These are phyloP conservation scores for Senna siamea DNA, from an alignment of 306 rosid genomes.

Conservation along the genomic window DNA sequence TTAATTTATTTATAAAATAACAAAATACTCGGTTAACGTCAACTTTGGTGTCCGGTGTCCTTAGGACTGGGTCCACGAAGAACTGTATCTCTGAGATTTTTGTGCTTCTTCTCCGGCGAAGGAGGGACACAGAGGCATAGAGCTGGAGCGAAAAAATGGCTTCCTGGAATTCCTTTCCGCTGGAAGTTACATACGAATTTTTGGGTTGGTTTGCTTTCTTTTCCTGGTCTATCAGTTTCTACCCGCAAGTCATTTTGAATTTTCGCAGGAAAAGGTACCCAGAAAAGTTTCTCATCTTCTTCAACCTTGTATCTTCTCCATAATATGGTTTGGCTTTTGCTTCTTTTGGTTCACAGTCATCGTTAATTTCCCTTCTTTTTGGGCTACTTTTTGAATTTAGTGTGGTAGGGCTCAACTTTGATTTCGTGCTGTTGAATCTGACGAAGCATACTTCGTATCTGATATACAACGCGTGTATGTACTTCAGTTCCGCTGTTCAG, in stretches of 20 bases:
- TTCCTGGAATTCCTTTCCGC: conserved; percentile 76
- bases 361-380: background rate
- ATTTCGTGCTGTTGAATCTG: conserved; percentile 81
- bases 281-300: background rate
- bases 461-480: conserved; percentile 79
- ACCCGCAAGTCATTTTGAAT: conserved; percentile 88
- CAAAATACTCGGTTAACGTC: no score
- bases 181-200: conserved; percentile 60
- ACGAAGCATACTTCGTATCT: conserved; percentile 91
- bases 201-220: conserved; percentile 85
- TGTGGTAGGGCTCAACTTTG: conserved; percentile 91
- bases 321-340: background rate
- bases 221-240: conserved; percentile 82
- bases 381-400: conserved; percentile 39
- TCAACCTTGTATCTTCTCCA: background rate
- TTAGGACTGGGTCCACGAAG: background rate
- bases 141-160: conserved; percentile 52
- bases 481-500: conserved; percentile 82
- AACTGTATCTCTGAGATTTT: background rate
- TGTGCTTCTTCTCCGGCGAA: background rate
- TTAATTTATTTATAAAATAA: no score
- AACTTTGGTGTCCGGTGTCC: background rate
- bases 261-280: conserved; percentile 80
- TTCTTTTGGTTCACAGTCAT: background rate
- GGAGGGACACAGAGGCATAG: background rate